Percentiles rank a stretch among this genome's conserved stretches.
Evolutionary conservation across 1,139 yeast genomes (phyloP).

Genomic region (Kodamaea ohmeri): DNA sequence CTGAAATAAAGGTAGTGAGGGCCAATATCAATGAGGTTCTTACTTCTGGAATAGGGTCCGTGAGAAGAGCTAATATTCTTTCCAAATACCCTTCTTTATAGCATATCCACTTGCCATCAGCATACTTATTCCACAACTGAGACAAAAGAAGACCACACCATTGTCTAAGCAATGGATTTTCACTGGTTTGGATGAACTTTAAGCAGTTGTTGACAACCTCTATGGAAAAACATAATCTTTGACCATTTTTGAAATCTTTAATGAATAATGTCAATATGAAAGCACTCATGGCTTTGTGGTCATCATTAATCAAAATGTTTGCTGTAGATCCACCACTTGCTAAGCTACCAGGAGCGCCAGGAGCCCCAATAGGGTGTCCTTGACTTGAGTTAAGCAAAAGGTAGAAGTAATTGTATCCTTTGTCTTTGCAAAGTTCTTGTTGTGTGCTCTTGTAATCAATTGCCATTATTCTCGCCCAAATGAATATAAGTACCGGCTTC

Average conservation of each 20-base stretch:
- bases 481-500: slow-evolving; percentile 89
- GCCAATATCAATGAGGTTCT: slow-evolving; percentile 81
- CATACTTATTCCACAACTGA: slow-evolving; percentile 70
- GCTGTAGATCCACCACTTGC: slow-evolving; percentile 17
- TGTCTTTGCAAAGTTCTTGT: slow-evolving; percentile 86
- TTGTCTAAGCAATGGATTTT: slow-evolving; percentile 82
- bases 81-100: slow-evolving; percentile 63
- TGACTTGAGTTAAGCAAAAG: slow-evolving; percentile 55
- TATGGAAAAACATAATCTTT: slow-evolving; percentile 70
- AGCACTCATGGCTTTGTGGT: slow-evolving; percentile 95
- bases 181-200: slow-evolving; percentile 65
- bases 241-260: slow-evolving; percentile 76
- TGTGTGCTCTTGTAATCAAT: slow-evolving; percentile 90
- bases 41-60: slow-evolving; percentile 94
- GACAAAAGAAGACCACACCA: slow-evolving; percentile 85
- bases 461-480: slow-evolving; percentile 98
- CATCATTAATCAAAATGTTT: slow-evolving; percentile 52
- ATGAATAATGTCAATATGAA: slow-evolving; percentile 83
- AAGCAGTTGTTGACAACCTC: slow-evolving; percentile 71
- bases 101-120: slow-evolving; percentile 74
- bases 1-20: slow-evolving; percentile 66
- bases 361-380: slow-evolving; percentile 26
- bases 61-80: slow-evolving; percentile 55
- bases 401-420: slow-evolving; percentile 85
- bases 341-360: slow-evolving; percentile 27